Evolutionary conservation across 106 monocot species (phyloP).

Genomic region (Gastrodia elata): DNA sequence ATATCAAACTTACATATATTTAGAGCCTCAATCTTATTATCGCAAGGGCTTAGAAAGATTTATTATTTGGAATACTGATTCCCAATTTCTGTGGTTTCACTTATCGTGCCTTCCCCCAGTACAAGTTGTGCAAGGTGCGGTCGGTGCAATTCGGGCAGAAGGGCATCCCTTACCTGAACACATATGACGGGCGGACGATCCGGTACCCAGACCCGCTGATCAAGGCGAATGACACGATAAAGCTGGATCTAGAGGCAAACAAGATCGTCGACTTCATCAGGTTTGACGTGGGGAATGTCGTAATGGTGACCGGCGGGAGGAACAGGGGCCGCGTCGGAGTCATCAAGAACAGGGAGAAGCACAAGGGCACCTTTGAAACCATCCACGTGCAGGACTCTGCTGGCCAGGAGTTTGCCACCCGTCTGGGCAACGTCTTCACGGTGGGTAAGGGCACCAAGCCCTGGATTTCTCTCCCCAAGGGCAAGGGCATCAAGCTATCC

Average conservation of each 20-base stretch:
- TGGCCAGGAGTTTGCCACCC: slow-evolving; percentile 69
- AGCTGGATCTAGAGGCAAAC: slow-evolving; percentile 65
- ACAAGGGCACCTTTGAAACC: slow-evolving; percentile 82
- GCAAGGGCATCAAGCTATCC: slow-evolving; percentile 23
- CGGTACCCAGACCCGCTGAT: slow-evolving; percentile 87
- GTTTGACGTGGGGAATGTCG: slow-evolving; percentile 84
- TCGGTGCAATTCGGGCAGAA: slow-evolving; percentile 73
- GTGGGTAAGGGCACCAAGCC: slow-evolving; percentile 20
- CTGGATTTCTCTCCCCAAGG: slow-evolving; percentile 23
- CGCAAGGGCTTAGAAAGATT: too few species aligned
- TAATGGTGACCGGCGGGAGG: slow-evolving; percentile 87
- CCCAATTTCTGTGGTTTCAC: too few species aligned
- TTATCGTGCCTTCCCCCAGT: slow-evolving; percentile 52
- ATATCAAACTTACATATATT: too few species aligned
- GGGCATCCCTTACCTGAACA: slow-evolving; percentile 80
- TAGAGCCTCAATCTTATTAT: too few species aligned
- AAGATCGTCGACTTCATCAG: slow-evolving; percentile 93
- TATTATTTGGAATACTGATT: too few species aligned
- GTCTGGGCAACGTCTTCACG: slow-evolving; percentile 22
- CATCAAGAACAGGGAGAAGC: slow-evolving; percentile 92
- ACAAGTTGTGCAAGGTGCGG: slow-evolving; percentile 84
- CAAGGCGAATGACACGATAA: slow-evolving; percentile 81
- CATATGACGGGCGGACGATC: slow-evolving; percentile 82
- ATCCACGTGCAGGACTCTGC: slow-evolving; percentile 76
- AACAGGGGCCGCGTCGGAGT: slow-evolving; percentile 86